Base-by-base conservation (phyloP, 164 flowering plant genomes). In the Nelumbo lutea region DNA sequence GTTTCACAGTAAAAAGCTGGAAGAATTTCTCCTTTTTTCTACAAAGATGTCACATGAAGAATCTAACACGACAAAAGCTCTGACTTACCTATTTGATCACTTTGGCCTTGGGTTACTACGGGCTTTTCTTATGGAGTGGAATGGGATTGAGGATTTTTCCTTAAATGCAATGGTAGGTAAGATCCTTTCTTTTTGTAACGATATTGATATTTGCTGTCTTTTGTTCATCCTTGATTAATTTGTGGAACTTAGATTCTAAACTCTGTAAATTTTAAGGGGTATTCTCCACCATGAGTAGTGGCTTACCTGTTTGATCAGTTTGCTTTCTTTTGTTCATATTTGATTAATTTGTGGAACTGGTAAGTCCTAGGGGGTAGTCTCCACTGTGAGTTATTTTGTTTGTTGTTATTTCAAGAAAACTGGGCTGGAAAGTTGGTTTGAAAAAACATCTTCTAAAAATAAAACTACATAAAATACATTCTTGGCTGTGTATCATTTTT, bases 81-180 rank as follows among this genome's bases (percentile, higher is more conserved):
- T 88, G 68, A 73, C 83, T 27, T 82, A 80, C 69, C 83, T 89
- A 61, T 88, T 91, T 71, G 93, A 89, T 75, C 83, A 66, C 42
- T 91, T 84, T 74, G 91, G 86, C 27, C 86, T 89, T 61, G 81
- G 80, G 51, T 87, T 91, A 67, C 78, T 91, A 45, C 86, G 74
- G 64, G 81, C 83, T 68, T 87, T 79, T 74, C 82, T 87, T 61
- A 81, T 63, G 60, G 88, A 89, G 63, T 75, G 52, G 39, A 71
- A 79, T 72, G 90, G 79, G 65, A 43, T 71, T 70, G 90, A 83
- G 59, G 88, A 84, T 47, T 67, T 80, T 11, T 88, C 90, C 76
- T 75, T 89, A 74, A 87, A 86, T 88, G 72, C 84, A 84, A 91
- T 80, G 97, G 97, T 91, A 88, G 96, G 93, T 88, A 85, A 86